Percentiles rank a stretch among this genome's conserved stretches.
phyloP scores from a whole-genome alignment of 2,329 filamentous ascomycete genomes.

The Xylaria sp. region DNA sequence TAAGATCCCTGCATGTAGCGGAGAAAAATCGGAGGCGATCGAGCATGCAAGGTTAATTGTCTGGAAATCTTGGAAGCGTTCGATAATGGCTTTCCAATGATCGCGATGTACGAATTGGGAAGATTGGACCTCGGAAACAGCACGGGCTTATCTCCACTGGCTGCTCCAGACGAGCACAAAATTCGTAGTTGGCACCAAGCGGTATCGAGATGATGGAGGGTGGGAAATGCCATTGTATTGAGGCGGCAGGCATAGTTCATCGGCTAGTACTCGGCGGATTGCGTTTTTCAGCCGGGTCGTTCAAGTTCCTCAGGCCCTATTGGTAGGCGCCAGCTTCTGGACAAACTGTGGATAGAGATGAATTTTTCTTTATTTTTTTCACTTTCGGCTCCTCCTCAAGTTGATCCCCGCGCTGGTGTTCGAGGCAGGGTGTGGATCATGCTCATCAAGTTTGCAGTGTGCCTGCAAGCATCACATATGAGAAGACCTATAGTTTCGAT shows the following conservation, averaged over 20 bases:
- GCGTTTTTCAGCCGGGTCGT: not conserved
- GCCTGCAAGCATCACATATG: not conserved
- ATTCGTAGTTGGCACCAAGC: not conserved
- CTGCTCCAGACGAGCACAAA: not conserved
- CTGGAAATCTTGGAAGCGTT: not conserved
- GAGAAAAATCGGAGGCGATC: constrained; percentile 22
- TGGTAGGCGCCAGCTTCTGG: not conserved
- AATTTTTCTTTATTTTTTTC: not conserved
- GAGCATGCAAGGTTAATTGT: constrained; percentile 1
- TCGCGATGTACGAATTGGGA: not conserved
- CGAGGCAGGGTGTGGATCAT: not conserved
- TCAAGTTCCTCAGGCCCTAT: not conserved
- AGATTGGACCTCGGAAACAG: not conserved
- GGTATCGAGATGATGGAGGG: not conserved
- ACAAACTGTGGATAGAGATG: not conserved
- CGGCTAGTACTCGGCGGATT: constrained; percentile 13
- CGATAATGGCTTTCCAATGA: constrained; percentile 3
- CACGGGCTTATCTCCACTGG: not conserved
- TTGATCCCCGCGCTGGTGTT: not conserved
- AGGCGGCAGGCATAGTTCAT: not conserved
- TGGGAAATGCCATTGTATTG: not conserved
- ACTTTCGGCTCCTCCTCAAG: not conserved
- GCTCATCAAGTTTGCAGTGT: not conserved
- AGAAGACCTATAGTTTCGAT: not conserved
- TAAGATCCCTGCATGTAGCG: constrained; percentile 25